Base-by-base conservation (phyloP, 2,329 filamentous ascomycete species). In the Huntiella moniliformis region DNA sequence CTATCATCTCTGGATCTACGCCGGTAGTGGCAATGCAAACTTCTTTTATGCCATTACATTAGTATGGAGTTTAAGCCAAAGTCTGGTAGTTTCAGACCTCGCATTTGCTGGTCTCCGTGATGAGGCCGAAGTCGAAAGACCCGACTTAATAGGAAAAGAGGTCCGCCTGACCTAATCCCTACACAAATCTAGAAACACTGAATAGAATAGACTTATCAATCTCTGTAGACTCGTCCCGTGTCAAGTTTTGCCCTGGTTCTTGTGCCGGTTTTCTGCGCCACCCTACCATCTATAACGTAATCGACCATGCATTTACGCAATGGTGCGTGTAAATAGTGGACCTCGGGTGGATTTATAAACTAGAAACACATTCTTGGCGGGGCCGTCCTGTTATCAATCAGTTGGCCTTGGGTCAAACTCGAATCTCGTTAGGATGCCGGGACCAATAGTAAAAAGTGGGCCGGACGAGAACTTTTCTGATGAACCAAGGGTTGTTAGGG, bases 1-100 rank as follows among this genome's bases (percentile, higher is more conserved):
- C 59, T 94, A 96, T 60, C 79, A 98, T 58, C 67, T 98, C 4
- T 98, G 91, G 91, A 88, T 98, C 48, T 98, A 96, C 57, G 91
- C 91, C 2, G 91, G 91, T 42, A 94, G 86, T 47, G 91, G 91
- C 22, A 98, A 98, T 56, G 91, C 91, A 49, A 98, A 98, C 60
- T 98, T 98, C 65, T 98, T 98, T 65, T 98, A 98, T 58, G 91
- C 91, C 53, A 96, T 98, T 55, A 98, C 91, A 0, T 66, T 98
- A n/a, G 91, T 98, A 0, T 98, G 91, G 91, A 93, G 85, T 57
- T 61, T 98, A 17, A 91, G 85, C 0, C 70, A 93, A 54, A 87
- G 86, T 34, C 69, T 98, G 51, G 65, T 98, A 28, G 73, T 96
- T 5, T 85, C 83, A 8, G 91, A 98, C 58, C 70, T 85, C 45